Percentiles rank a stretch among this genome's conserved stretches.
Conservation (phyloP, 176 grass and related monocot genomes). For the Carex kokanica region DNA sequence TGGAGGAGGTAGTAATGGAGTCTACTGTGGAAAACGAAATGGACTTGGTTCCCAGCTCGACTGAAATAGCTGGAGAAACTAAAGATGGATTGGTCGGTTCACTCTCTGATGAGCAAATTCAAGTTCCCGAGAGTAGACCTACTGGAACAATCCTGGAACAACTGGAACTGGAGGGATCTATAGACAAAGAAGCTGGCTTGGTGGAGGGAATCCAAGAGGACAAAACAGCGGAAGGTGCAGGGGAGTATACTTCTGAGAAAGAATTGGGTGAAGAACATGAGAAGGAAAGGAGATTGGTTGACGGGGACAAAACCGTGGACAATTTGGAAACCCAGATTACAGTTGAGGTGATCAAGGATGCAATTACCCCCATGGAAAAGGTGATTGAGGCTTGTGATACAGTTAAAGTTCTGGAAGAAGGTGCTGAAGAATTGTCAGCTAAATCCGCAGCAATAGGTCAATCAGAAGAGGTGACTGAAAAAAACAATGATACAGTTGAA, state of each 20-base stretch:
- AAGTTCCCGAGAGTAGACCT: background rate
- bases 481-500: background rate
- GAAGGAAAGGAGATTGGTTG: background rate
- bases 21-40: conserved; percentile 11
- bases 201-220: conserved; percentile 10
- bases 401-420: background rate
- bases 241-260: background rate
- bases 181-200: background rate
- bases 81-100: conserved; percentile 8
- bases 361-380: background rate
- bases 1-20: conserved; percentile 17
- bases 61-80: conserved; percentile 10
- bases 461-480: background rate
- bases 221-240: background rate
- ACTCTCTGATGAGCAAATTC: background rate
- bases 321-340: background rate
- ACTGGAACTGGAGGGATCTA: background rate
- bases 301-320: background rate
- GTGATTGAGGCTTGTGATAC: background rate
- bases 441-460: background rate
- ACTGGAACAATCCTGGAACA: conserved; percentile 1
- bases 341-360: background rate
- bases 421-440: background rate
- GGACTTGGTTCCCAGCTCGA: background rate
- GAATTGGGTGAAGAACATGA: background rate